Percentiles rank a stretch among this genome's conserved stretches.
Evolutionary conservation across 2,329 filamentous ascomycete genomes (phyloP).

Genomic region (Trichoderma atroviride): DNA sequence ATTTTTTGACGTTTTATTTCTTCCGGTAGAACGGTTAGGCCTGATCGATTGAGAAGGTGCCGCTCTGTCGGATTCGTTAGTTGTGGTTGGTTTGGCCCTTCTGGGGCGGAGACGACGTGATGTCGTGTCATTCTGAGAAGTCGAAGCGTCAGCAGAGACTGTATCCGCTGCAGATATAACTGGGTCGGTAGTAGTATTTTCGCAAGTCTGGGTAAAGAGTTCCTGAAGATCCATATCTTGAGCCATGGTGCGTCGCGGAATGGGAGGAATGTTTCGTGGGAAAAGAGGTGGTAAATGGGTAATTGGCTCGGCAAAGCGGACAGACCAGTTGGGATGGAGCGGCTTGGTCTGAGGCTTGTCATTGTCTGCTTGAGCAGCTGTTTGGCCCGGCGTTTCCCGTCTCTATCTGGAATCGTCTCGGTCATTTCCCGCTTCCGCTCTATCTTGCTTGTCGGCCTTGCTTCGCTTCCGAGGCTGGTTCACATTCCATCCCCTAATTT

Average conservation of each 20-base stretch:
- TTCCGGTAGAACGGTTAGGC: background rate
- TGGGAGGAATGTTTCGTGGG: background rate
- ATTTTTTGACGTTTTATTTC: slow-evolving; percentile 11
- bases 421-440: slow-evolving; percentile 39
- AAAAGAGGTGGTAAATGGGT: slow-evolving; percentile 28
- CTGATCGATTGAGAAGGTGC: background rate
- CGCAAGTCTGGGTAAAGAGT: background rate
- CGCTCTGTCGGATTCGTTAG: slow-evolving; percentile 1
- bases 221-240: slow-evolving; percentile 5
- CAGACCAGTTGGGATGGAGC: slow-evolving; percentile 29
- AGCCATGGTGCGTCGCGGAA: slow-evolving; percentile 8
- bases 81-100: slow-evolving; percentile 15
- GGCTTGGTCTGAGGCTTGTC: slow-evolving; percentile 29
- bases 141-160: background rate
- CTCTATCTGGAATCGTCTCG: slow-evolving; percentile 46
- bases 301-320: slow-evolving; percentile 33
- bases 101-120: slow-evolving; percentile 26
- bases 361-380: background rate
- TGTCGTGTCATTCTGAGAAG: slow-evolving; percentile 6
- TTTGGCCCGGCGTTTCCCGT: slow-evolving; percentile 32
- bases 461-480: slow-evolving; percentile 45
- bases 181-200: background rate
- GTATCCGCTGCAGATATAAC: background rate
- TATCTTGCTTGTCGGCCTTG: slow-evolving; percentile 41
- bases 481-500: slow-evolving; percentile 60